These are phyloP conservation scores for Trichoderma oligosporum DNA, from an alignment of 2,329 filamentous ascomycete species.

Conservation along the genomic window DNA sequence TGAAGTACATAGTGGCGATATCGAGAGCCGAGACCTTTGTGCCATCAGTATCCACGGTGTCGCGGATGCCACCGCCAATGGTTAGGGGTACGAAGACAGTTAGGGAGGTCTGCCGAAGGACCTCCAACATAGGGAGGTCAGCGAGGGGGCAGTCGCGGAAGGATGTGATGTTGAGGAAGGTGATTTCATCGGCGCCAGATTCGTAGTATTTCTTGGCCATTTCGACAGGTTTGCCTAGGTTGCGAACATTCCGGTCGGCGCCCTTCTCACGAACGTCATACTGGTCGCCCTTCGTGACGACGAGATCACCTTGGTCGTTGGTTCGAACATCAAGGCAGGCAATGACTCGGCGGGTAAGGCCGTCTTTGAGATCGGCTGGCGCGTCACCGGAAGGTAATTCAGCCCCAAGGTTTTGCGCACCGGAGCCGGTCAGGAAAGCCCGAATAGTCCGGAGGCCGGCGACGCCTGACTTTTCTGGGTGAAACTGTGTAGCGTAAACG, in stretches of 20 bases:
- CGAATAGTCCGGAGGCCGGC: slow-evolving; percentile 80
- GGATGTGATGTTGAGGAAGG: slow-evolving; percentile 96
- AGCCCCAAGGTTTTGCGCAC: slow-evolving; percentile 47
- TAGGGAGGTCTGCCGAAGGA: slow-evolving; percentile 78
- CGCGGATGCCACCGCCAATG: slow-evolving; percentile 90
- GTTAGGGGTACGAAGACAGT: slow-evolving; percentile 96
- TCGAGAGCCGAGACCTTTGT: slow-evolving; percentile 84
- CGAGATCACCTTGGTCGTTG: slow-evolving; percentile 90
- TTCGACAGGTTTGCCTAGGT: slow-evolving; percentile 94
- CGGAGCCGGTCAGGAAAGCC: slow-evolving; percentile 76
- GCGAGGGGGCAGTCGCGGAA: slow-evolving; percentile 93
- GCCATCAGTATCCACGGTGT: slow-evolving; percentile 85
- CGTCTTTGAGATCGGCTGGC: slow-evolving; percentile 45
- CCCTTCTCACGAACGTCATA: slow-evolving; percentile 95
- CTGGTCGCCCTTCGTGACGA: slow-evolving; percentile 97
- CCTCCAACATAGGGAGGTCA: slow-evolving; percentile 93
- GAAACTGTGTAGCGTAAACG: slow-evolving; percentile 89
- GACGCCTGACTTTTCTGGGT: slow-evolving; percentile 93
- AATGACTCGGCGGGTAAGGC: slow-evolving; percentile 88
- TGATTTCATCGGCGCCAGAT: slow-evolving; percentile 93
- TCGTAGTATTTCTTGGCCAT: slow-evolving; percentile 93
- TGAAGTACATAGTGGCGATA: slow-evolving; percentile 96
- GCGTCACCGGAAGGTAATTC: slow-evolving; percentile 20
- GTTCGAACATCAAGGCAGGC: slow-evolving; percentile 93
- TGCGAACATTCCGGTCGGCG: slow-evolving; percentile 65